Base-by-base conservation (phyloP, 495 filamentous ascomycete species). In the Lasiosphaeria ovina region DNA sequence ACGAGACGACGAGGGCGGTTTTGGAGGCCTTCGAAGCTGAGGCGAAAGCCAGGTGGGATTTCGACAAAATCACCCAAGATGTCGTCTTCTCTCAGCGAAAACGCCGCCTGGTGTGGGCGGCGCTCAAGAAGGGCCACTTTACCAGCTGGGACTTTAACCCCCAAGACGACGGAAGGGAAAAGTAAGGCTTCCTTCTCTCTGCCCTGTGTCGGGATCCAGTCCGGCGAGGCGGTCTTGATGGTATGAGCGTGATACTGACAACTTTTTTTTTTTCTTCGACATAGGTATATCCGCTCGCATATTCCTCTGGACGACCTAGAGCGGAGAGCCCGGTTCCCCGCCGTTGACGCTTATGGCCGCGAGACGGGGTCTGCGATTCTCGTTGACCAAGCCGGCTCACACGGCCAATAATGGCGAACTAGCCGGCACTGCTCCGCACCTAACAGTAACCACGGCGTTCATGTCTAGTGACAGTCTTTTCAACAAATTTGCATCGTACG, bases 81-180 rank as follows among this genome's bases (percentile, higher is more conserved):
- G 91, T 93, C 0, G 66, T 93, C 31, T 63, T 73, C 14, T 89
- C 85, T 44, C 91, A 96, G 77, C 83, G 91, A 10, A 83, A 83
- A 48, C 79, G 91, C 10, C 78, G 85, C 34, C 70, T 94, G 6
- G 87, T 89, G 34, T 92, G 89, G 84, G 81, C 78, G 17, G 90
- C 91, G 5, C 73, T 96, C 61, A 86, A 83, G 62, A 76, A 84
- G 73, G 91, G 91, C 40, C 76, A 75, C 35, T 89, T 85, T 35
- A 80, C 81, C 0, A 78, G 81, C 61, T 96, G 91, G 91, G 91
- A 96, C 67, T 88, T 85, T 68, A 82, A 92, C 72, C 89, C 89
- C 0, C 75, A 74, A 10, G 84, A 89, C 61, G 88, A 92, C 72
- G 86, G 88, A 8, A 79, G 83, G 64, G 80, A 85, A 35, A 90